Percentiles rank a stretch among this genome's conserved stretches.
phyloP scores from a whole-genome alignment of 352 stramenopile species.

The Pythium dissotocum region DNA sequence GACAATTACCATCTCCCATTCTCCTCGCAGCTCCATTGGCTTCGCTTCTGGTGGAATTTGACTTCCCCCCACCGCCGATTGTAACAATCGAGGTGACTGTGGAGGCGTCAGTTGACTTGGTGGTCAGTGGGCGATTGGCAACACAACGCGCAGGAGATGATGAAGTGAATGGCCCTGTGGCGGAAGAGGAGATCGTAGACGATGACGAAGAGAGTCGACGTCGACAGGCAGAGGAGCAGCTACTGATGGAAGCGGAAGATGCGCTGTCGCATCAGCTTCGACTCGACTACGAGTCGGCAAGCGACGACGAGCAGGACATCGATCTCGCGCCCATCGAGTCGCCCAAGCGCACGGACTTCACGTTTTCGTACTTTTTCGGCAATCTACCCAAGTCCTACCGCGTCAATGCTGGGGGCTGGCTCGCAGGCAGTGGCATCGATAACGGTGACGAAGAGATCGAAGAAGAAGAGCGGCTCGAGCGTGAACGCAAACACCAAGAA shows the following conservation, averaged over 20 bases:
- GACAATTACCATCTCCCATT: neutral
- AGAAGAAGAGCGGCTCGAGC: constrained; percentile 63
- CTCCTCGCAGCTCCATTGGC: neutral
- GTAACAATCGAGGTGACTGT: neutral
- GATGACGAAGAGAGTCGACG: constrained; percentile 10
- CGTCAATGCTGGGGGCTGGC: constrained; percentile 48
- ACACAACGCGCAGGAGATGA: constrained; percentile 4
- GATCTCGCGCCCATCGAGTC: constrained; percentile 31
- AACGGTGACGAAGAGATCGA: constrained; percentile 78
- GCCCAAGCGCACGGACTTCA: constrained; percentile 72
- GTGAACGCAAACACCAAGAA: constrained; percentile 56
- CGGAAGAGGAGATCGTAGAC: neutral
- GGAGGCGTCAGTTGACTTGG: neutral
- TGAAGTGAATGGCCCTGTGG: neutral
- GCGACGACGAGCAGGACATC: constrained; percentile 54
- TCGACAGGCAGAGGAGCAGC: constrained; percentile 28
- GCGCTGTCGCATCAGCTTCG: constrained; percentile 36
- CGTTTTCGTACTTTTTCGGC: constrained; percentile 68
- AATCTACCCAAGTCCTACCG: constrained; percentile 51
- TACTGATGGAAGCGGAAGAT: constrained; percentile 39
- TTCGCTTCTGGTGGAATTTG: neutral
- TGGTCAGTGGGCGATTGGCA: neutral
- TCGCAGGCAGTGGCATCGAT: constrained; percentile 56
- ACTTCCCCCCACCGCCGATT: neutral
- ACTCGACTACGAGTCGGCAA: constrained; percentile 30